Conservation (phyloP, 2,329 filamentous ascomycete genomes). For the Neonectria coccinea region DNA sequence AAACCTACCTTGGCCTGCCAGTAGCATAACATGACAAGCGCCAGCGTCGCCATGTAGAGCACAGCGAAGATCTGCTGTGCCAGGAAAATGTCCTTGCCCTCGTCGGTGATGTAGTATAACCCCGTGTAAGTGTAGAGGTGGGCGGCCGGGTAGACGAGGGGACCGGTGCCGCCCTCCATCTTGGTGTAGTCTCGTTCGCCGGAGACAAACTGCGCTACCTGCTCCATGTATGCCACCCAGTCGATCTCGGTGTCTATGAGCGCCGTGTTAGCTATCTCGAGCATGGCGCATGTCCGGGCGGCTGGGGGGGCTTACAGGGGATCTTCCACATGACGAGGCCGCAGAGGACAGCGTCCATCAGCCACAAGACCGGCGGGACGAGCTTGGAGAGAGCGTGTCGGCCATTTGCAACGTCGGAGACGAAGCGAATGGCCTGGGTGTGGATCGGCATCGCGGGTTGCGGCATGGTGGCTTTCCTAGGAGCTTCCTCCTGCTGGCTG, state of each 20-base stretch:
- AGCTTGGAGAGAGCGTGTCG: conserved; percentile 62
- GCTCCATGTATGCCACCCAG: conserved; percentile 97
- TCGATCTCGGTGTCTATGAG: conserved; percentile 91
- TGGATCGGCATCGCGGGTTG: conserved; percentile 40
- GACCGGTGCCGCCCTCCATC: conserved; percentile 89
- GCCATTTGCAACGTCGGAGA: conserved; percentile 60
- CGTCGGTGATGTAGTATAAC: conserved; percentile 81
- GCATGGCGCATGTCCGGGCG: background rate
- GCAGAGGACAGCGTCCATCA: conserved; percentile 79
- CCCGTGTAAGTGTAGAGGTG: conserved; percentile 92
- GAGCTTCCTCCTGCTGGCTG: conserved; percentile 18
- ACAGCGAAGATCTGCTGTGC: conserved; percentile 88
- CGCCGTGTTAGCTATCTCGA: conserved; percentile 20
- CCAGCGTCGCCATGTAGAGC: conserved; percentile 82
- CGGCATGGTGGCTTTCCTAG: conserved; percentile 44
- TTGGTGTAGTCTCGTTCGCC: conserved; percentile 91
- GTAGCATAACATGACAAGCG: conserved; percentile 86
- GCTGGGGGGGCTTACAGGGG: conserved; percentile 72
- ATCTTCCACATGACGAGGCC: conserved; percentile 81
- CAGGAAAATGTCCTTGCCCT: conserved; percentile 78
- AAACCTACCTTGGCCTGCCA: conserved; percentile 72
- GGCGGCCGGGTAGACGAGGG: conserved; percentile 92
- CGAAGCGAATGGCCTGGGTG: conserved; percentile 47
- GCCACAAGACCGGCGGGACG: conserved; percentile 71
- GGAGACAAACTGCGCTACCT: conserved; percentile 80